phyloP scores from a whole-genome alignment of 2,329 filamentous ascomycete genomes.

The Colletotrichum siamense region DNA sequence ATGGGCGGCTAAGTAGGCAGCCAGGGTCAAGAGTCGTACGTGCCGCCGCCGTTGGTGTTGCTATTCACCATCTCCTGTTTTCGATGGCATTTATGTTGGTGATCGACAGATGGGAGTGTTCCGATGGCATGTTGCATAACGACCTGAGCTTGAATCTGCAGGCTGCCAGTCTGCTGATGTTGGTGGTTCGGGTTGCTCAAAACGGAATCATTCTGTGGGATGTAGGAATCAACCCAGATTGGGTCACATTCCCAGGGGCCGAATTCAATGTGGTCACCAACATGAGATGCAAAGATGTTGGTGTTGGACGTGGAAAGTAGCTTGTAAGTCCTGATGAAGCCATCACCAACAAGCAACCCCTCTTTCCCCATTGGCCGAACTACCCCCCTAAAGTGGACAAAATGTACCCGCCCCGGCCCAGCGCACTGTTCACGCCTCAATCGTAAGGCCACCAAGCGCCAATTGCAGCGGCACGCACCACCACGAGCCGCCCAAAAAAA shows the following conservation, averaged over 20 bases:
- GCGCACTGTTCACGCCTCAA: conserved; percentile 13
- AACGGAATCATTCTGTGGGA: not conserved
- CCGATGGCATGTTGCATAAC: not conserved
- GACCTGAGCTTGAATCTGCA: not conserved
- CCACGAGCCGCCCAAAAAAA: conserved; percentile 20
- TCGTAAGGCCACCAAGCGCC: conserved; percentile 19
- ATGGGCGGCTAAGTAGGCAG: not conserved
- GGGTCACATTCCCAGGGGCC: not conserved
- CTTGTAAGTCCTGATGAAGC: not conserved
- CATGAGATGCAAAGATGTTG: not conserved
- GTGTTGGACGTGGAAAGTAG: not conserved
- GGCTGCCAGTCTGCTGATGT: not conserved
- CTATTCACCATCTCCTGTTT: not conserved
- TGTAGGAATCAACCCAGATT: not conserved
- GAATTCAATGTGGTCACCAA: not conserved
- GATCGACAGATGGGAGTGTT: not conserved
- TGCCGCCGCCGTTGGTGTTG: not conserved
- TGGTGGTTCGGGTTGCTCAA: not conserved
- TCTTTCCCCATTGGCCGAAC: not conserved
- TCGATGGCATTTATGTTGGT: not conserved
- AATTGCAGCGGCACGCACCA: not conserved
- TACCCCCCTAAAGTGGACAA: not conserved
- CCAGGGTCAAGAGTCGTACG: not conserved
- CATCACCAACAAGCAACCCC: not conserved
- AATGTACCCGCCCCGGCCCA: not conserved